Conservation (phyloP, 805 yeast genomes). For the Jamesozyma hellenica region DNA sequence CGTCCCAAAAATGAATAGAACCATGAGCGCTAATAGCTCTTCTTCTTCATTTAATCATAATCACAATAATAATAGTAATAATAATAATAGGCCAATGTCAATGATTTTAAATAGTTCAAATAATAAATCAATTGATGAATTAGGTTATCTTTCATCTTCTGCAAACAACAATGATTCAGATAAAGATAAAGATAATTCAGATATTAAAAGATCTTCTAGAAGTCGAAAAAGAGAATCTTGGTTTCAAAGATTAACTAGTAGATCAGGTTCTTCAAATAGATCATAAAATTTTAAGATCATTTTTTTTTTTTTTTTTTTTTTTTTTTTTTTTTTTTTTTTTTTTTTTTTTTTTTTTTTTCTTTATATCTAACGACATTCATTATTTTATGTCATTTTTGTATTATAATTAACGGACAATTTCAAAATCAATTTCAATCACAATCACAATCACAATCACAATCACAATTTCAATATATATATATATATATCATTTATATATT, state of each 20-base stretch:
- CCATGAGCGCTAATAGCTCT: slow-evolving; percentile 18
- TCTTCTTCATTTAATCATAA: slow-evolving; percentile 12
- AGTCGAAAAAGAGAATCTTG: slow-evolving; percentile 33
- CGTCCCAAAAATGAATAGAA: slow-evolving; percentile 12
- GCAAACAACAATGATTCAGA: background rate
- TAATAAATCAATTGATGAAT: slow-evolving; percentile 17
- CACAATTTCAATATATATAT: background rate
- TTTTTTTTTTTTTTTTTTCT: too few relatives aligned
- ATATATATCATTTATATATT: background rate
- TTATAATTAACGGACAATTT: background rate
- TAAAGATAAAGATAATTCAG: slow-evolving; percentile 2
- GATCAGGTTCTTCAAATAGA: slow-evolving; percentile 21
- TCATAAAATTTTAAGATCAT: too few relatives aligned
- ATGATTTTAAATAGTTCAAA: slow-evolving; percentile 11
- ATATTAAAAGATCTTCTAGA: slow-evolving; percentile 15
- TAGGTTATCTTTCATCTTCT: slow-evolving; percentile 5
- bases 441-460: background rate
- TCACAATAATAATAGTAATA: too few relatives aligned
- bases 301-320: slow-evolving; percentile 5
- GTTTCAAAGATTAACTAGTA: slow-evolving; percentile 36
- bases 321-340: too few relatives aligned
- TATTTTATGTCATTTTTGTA: too few relatives aligned
- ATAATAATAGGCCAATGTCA: slow-evolving; percentile 18
- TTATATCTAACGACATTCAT: too few relatives aligned
- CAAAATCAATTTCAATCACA: too few relatives aligned